Evolutionary conservation across 345 rosid species (phyloP).

Genomic region (Eucalyptus curtisii): DNA sequence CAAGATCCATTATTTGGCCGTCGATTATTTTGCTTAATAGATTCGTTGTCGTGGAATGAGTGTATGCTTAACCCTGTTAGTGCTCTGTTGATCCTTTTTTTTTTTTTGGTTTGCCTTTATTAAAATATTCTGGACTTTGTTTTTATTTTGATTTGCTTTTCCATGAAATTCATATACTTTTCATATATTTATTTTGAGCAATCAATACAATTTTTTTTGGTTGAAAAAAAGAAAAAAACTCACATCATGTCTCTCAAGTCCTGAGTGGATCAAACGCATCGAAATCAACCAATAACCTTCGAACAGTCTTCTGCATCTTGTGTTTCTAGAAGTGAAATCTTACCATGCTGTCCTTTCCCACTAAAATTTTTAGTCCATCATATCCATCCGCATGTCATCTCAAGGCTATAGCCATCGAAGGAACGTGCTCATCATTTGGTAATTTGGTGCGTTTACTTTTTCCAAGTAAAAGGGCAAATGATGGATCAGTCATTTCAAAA

Average conservation of each 20-base stretch:
- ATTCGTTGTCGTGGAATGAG: background rate
- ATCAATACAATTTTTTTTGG: too few relatives aligned
- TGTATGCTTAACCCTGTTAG: accelerated
- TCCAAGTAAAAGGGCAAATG: background rate
- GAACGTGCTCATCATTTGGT: background rate
- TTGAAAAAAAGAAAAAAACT: background rate
- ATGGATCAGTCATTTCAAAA: background rate
- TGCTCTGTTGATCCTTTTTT: background rate
- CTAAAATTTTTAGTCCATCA: background rate
- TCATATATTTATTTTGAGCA: background rate
- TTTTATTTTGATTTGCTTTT: background rate
- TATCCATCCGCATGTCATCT: background rate
- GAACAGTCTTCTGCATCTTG: background rate
- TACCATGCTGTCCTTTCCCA: background rate
- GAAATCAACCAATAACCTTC: background rate
- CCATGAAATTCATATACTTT: background rate
- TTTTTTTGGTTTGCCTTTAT: background rate
- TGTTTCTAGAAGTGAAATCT: background rate
- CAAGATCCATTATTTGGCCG: background rate
- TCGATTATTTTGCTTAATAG: background rate
- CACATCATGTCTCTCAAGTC: background rate
- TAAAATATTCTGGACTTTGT: too few relatives aligned
- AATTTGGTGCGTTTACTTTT: background rate
- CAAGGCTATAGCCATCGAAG: background rate
- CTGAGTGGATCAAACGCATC: background rate